Base-by-base conservation (phyloP, 768 basidiomycete species). In the Pulveroboletus sp. region DNA sequence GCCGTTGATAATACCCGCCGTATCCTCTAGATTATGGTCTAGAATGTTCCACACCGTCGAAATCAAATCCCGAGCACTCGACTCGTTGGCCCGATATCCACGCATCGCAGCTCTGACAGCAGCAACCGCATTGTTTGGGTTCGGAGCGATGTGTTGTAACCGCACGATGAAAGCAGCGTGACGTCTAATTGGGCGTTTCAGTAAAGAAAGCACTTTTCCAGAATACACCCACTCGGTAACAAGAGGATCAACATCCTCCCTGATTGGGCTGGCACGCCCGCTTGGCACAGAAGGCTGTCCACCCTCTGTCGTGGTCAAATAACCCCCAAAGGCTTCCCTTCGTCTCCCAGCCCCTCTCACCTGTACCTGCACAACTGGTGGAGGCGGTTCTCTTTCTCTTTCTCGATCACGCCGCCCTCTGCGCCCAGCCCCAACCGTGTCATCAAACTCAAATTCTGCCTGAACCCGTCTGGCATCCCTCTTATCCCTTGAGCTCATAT, bases 41-140 rank as follows among this genome's bases (percentile, higher is more conserved):
- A 88, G 69, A 31, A 87, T 76, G 61, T 84, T 89, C 84, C 85
- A 95, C n/a, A 94, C 74, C 0, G 90, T 94, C 34, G 85, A 84
- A 43, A 97, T 85, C 53, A 97, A 75, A 66, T 95, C 95, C 4
- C 83, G 76, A 3, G 93, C 88, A 34, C 79, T 81, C 9, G 82
- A 80, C 63, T 99, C 94, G 35, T 82, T 82, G 2, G 76, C 66
- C 21, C 81, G 78, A 69, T 87, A 99, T 24, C 87, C 81, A 10
- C 90, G 84, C 29, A 90, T 79, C 23, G 91, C 85, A 13, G 88
- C 80, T 58, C 81, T 84, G 23, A 87, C 77, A 1, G 81, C 84
- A 13, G 83, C 71, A 3, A 80, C 67, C 0, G 85, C 85, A 8
- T 70, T 77, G 6, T 69, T 68, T 0, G 85, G 77, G 49, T 87